Conservation (phyloP, 1,139 yeast genomes). For the Protomyces inouyei region DNA sequence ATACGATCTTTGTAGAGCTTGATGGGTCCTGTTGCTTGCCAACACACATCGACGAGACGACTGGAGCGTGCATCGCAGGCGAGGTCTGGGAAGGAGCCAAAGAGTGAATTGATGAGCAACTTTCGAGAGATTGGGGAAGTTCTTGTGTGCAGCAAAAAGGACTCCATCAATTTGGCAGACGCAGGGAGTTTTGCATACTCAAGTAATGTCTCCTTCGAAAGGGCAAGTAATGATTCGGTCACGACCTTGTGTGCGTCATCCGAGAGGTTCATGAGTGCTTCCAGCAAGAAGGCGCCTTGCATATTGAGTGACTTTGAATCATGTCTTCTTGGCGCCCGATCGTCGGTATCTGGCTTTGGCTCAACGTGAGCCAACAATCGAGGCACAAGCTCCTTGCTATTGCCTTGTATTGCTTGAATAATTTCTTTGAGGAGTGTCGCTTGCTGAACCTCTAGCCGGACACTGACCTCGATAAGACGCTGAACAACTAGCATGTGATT, state of each 20-base stretch:
- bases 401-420: not conserved
- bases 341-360: not conserved
- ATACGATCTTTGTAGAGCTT: conserved; percentile 83
- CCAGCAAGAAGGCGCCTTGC: conserved; percentile 22
- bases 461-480: conserved; percentile 48
- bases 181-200: conserved; percentile 25
- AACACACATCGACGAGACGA: conserved; percentile 77
- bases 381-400: not conserved
- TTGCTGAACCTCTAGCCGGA: not conserved
- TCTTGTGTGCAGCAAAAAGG: conserved; percentile 51
- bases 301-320: conserved; percentile 3
- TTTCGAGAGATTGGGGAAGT: conserved; percentile 57
- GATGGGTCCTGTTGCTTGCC: conserved; percentile 71
- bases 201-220: conserved; percentile 11
- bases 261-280: conserved; percentile 1
- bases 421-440: not conserved
- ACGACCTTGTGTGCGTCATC: not conserved
- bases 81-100: conserved; percentile 50
- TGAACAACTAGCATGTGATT: conserved; percentile 63
- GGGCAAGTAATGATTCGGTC: not conserved
- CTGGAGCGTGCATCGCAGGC: conserved; percentile 89
- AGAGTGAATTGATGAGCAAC: conserved; percentile 58
- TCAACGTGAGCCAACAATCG: conserved; percentile 6
- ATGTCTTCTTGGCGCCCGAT: conserved; percentile 5
- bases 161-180: conserved; percentile 42